Evolutionary conservation across 768 basidiomycete genomes (phyloP).

Genomic region (Mycena polygramma): DNA sequence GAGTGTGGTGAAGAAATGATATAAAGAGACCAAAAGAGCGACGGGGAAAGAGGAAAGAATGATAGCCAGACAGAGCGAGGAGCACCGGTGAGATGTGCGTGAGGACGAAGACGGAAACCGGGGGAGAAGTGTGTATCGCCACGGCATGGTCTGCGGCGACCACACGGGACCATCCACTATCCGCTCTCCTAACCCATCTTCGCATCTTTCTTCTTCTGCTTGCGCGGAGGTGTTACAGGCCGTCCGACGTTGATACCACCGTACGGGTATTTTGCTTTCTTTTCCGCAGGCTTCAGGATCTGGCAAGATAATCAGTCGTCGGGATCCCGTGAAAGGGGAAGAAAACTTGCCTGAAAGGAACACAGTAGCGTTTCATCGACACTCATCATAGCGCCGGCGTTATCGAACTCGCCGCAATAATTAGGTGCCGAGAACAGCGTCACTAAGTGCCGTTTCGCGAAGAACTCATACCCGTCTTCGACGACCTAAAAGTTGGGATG

Average conservation of each 20-base stretch:
- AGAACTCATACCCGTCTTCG: conserved; percentile 99
- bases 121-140: conserved; percentile 18
- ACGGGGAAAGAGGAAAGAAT: conserved; percentile 16
- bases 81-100: conserved; percentile 17
- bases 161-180: conserved; percentile 12
- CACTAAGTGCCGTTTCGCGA: conserved; percentile 97
- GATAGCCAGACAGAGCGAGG: conserved; percentile 17
- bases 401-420: conserved; percentile 98
- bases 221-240: conserved; percentile 95
- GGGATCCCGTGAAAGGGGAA: conserved; percentile 4
- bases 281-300: conserved; percentile 94
- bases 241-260: conserved; percentile 89
- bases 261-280: conserved; percentile 93
- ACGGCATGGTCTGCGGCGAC: conserved; percentile 23
- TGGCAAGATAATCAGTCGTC: conserved; percentile 46
- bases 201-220: conserved; percentile 96
- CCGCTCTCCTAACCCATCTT: conserved; percentile 63
- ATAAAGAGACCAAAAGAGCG: conserved; percentile 23
- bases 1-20: conserved; percentile 21
- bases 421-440: conserved; percentile 98
- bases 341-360: conserved; percentile 87
- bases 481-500: conserved; percentile 76
- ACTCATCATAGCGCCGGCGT: conserved; percentile 99
- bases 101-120: conserved; percentile 17
- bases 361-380: conserved; percentile 98